A percentile compares a stretch with the other conserved stretches of the same genome.
Conservation (phyloP, 2,329 filamentous ascomycete genomes). For the Aspergillus sp. region DNA sequence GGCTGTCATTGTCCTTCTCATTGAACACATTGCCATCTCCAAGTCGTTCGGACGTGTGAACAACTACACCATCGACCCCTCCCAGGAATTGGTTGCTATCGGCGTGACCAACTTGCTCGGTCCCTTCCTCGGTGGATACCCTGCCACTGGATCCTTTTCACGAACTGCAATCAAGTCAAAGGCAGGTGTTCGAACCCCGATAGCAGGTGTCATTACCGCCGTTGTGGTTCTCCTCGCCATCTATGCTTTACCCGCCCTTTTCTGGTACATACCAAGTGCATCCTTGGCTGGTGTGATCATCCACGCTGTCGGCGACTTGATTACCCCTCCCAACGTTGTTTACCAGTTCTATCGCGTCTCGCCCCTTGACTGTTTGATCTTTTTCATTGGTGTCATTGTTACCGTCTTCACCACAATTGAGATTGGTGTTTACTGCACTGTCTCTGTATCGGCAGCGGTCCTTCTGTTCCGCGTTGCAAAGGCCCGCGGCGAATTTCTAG, state of each 20-base stretch:
- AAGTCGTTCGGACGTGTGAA: slow-evolving; percentile 96
- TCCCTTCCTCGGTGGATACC: slow-evolving; percentile 88
- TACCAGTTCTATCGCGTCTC: slow-evolving; percentile 96
- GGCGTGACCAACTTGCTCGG: slow-evolving; percentile 86
- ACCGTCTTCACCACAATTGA: slow-evolving; percentile 88
- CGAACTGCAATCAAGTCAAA: slow-evolving; percentile 97
- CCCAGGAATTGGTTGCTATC: slow-evolving; percentile 93
- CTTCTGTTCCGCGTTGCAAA: slow-evolving; percentile 82
- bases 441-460: slow-evolving; percentile 72
- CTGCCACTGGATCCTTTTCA: slow-evolving; percentile 92
- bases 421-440: slow-evolving; percentile 86
- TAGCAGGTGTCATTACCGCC: slow-evolving; percentile 86
- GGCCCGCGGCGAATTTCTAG: slow-evolving; percentile 79
- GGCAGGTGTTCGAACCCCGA: slow-evolving; percentile 86
- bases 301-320: slow-evolving; percentile 88
- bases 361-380: slow-evolving; percentile 85
- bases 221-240: slow-evolving; percentile 83
- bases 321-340: slow-evolving; percentile 85
- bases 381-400: slow-evolving; percentile 88
- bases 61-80: slow-evolving; percentile 94
- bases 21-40: slow-evolving; percentile 95
- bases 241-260: slow-evolving; percentile 82
- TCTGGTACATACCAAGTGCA: slow-evolving; percentile 88
- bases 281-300: slow-evolving; percentile 87
- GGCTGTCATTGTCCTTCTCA: slow-evolving; percentile 87